Base-by-base conservation (phyloP, 2,329 filamentous ascomycete genomes). In the Ceratocystis cubensis region DNA sequence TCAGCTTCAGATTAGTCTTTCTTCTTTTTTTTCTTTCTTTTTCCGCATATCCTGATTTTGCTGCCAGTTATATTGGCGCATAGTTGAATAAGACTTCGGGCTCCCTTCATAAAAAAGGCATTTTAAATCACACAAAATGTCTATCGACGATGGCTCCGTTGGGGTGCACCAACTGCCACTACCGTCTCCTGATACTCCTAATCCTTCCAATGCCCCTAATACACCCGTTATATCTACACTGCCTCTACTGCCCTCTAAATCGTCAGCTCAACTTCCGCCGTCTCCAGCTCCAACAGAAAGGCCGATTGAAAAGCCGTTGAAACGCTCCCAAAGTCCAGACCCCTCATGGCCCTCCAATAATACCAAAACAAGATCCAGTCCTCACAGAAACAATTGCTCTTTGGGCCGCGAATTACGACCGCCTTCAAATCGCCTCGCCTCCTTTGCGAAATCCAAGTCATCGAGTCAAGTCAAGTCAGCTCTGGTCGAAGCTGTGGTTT, bases 301-400 rank as follows among this genome's bases (percentile, higher is more conserved):
- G 25, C 50, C 66, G 5, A 53, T 28, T 41, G 63, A 65, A 41
- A 56, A 57, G 25, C 44, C 63, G 5, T 57, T 65, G 17, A 67
- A 67, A 46, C 63, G 66, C 22, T 63, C 63, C 15, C 44, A 57
- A 15, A 67, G 66, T 28, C 66, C 66, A 10, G 65, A 64, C 13
- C 3, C 15, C 41, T 57, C 17, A 63, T 64, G 61, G 61, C 48
- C 65, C 37, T 30, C 48, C 57, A 65, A 53, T 33, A 67, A 67
- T 30, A 45, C 63, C 56, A 67, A 67, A 33, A 45, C 63, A n/a
- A 57, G 41, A 37, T 65, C 46, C 28, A 67, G 63, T 41, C 33
- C 53, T 13, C 63, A 28, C 28, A 46, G 63, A 41, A 41, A 41
- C 28, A 61, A 44, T 20, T 44, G 61, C 25, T 56, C 66, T 8